Evolutionary conservation across 768 basidiomycete species (phyloP), one percentile per base, ranked within the genome.

Genomic region (Podaxis sp.): DNA sequence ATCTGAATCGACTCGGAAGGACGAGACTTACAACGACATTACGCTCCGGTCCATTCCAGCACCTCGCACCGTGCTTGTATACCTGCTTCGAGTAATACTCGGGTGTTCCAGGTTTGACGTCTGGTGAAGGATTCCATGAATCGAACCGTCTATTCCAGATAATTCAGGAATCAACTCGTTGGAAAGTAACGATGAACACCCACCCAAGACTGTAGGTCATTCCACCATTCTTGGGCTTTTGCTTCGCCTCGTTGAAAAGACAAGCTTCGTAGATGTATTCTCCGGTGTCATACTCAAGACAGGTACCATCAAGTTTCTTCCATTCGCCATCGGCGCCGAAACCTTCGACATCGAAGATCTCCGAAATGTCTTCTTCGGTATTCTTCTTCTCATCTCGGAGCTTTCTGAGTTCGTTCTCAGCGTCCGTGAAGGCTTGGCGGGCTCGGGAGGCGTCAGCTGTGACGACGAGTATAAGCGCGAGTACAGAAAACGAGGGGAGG

Each of bases 221-320:
- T 17, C 93, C 90, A 53, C 93, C 93, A 57, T 88, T 84, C 70
- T 89, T 90, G 8, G 92, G 89, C 74, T 89, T 96, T 75, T 99
- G 97, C 58, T 81, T 90, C 1, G 91, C 93, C 68, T 91, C 87
- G 3, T 88, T 84, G 68, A 99, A 98, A 68, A 97, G 81, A 76
- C 96, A 99, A 7, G 98, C 81, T 71, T 95, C 92, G 72, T 99
- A 99, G 5, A 88, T 93, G 74, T 98, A 99, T 93, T 97, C 96
- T 81, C 97, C 96, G 4, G 84, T 80, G 59, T 96, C 85, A 71
- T 87, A 90, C 71, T 87, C 84, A 12, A 99, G 72, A 68, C 96
- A 99, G 1, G 81, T 78, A 4, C 85, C 83, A 22, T 96, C 90
- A 5, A 99, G 83, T 77, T 96, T 97, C 82, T 96, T 96, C 94